Evolutionary conservation across 768 basidiomycete species (phyloP).

Genomic region (Collybia nuda): DNA sequence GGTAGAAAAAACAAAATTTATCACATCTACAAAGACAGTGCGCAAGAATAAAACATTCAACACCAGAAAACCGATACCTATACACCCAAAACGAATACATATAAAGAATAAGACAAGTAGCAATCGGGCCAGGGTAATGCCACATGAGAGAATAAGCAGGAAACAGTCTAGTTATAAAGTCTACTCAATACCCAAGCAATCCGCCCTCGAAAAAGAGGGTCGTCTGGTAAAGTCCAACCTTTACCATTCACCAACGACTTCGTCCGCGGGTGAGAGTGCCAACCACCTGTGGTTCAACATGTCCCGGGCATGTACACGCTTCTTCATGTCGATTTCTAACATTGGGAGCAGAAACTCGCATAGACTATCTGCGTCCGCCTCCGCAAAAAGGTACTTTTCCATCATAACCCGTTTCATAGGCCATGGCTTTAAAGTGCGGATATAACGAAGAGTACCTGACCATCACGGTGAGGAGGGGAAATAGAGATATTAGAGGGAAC

Average conservation of each 20-base stretch:
- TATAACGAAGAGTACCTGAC: conserved; percentile 68
- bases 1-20: too few relatives aligned
- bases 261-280: conserved; percentile 36
- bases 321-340: conserved; percentile 68
- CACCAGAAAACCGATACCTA: too few relatives aligned
- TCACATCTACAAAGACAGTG: too few relatives aligned
- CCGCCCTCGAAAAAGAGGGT: conserved; percentile 5
- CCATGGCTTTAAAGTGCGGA: conserved; percentile 75
- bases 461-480: background rate
- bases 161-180: background rate
- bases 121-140: background rate
- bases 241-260: conserved; percentile 46
- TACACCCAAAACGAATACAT: background rate
- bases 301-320: conserved; percentile 70
- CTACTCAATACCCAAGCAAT: conserved; percentile 1
- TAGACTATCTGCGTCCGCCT: conserved; percentile 53
- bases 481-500: conserved; percentile 17
- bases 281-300: conserved; percentile 80
- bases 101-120: conserved; percentile 2
- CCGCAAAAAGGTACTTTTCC: conserved; percentile 82
- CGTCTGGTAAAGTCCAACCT: conserved; percentile 12
- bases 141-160: background rate
- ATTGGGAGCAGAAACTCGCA: conserved; percentile 75
- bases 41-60: too few relatives aligned
- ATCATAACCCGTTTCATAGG: conserved; percentile 81